Percentiles rank a stretch among this genome's conserved stretches.
phyloP scores from a whole-genome alignment of 202 grass and related monocot genomes.

The Setaria italica region DNA sequence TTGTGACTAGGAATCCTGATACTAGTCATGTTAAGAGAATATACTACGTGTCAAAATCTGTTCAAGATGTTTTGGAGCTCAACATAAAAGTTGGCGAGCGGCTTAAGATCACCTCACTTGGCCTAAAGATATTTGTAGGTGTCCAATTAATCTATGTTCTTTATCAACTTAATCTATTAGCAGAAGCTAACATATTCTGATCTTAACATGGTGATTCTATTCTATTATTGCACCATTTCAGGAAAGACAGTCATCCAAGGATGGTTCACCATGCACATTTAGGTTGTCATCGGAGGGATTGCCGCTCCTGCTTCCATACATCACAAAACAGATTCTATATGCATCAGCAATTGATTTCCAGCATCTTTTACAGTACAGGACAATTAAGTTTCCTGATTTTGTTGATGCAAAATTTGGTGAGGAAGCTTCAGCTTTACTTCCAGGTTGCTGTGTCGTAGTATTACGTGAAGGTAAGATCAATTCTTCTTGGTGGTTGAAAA shows the following conservation, averaged over 20 bases:
- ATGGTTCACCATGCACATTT: slow-evolving; percentile 79
- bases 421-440: slow-evolving; percentile 67
- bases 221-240: slow-evolving; percentile 43
- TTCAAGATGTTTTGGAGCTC: slow-evolving; percentile 73
- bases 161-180: slow-evolving; percentile 9
- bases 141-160: slow-evolving; percentile 24
- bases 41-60: slow-evolving; percentile 93
- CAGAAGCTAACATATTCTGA: background rate
- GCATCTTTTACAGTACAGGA: slow-evolving; percentile 86
- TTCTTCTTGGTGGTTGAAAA: background rate
- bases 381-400: slow-evolving; percentile 89
- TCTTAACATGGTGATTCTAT: background rate
- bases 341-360: slow-evolving; percentile 75
- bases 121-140: slow-evolving; percentile 98
- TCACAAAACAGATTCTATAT: slow-evolving; percentile 84
- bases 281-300: slow-evolving; percentile 95
- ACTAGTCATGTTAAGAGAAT: slow-evolving; percentile 88
- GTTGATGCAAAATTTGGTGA: slow-evolving; percentile 71
- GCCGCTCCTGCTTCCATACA: slow-evolving; percentile 82
- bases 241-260: slow-evolving; percentile 88
- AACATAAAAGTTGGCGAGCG: slow-evolving; percentile 83
- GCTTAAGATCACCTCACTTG: slow-evolving; percentile 93
- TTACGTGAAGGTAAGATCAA: slow-evolving; percentile 66
- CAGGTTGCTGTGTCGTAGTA: slow-evolving; percentile 84
- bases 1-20: slow-evolving; percentile 91